phyloP scores from a whole-genome alignment of 2,329 filamentous ascomycete genomes.

The Pseudogymnoascus sp. region DNA sequence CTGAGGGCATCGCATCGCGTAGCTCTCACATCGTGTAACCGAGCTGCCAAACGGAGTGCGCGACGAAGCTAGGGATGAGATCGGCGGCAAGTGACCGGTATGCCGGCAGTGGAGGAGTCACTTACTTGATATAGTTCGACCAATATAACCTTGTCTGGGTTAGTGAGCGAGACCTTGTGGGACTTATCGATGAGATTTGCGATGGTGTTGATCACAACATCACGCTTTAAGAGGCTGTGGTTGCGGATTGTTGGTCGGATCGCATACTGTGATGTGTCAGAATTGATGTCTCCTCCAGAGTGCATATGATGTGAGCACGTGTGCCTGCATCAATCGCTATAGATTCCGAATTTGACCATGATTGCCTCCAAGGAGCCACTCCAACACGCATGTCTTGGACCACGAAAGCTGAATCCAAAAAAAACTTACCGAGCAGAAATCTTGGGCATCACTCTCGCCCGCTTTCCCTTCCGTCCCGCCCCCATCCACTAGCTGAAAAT shows the following conservation, averaged over 20 bases:
- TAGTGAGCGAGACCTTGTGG: conserved; percentile 71
- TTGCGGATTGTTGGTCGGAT: conserved; percentile 73
- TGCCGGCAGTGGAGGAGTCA: conserved; percentile 6
- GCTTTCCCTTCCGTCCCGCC: conserved; percentile 18
- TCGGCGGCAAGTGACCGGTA: not conserved
- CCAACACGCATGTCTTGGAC: not conserved
- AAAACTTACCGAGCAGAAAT: conserved; percentile 16
- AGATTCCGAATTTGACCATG: not conserved
- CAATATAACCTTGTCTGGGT: conserved; percentile 71
- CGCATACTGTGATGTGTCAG: conserved; percentile 55
- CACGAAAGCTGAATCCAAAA: not conserved
- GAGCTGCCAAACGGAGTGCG: conserved; percentile 11
- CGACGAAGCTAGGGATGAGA: conserved; percentile 17
- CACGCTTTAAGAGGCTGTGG: conserved; percentile 60
- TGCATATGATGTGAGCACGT: not conserved
- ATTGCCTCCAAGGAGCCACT: not conserved
- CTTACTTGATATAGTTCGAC: conserved; percentile 74
- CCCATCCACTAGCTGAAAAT: conserved; percentile 47
- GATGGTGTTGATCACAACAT: conserved; percentile 55
- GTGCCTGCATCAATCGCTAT: not conserved
- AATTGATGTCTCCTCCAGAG: not conserved
- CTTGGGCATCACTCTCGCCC: conserved; percentile 14
- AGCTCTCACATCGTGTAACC: conserved; percentile 15
- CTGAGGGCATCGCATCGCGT: not conserved
- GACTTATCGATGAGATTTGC: conserved; percentile 53